Evolutionary conservation across 148 eudicot species (phyloP), one percentile per base, ranked within the genome.

Genomic region (Vaccinium myrtillus): DNA sequence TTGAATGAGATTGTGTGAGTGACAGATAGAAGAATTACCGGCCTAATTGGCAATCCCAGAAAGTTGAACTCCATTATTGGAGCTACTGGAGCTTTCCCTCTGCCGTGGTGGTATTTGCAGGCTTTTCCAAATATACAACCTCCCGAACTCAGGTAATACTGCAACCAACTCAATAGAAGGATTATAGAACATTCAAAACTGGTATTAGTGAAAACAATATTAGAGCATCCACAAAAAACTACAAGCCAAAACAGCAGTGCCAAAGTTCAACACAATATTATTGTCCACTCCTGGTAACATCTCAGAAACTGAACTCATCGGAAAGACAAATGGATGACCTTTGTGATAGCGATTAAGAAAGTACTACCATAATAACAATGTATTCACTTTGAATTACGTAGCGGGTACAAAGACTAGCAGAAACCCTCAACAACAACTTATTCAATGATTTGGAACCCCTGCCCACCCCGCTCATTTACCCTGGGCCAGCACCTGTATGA

Each of bases 41-140:
- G 89, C 76, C 98, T 94, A 86, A 95, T 91, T 54, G 98, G 97
- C 86, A 95, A 85, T 51, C 98, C 94, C 87, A 94, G 80, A 89
- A 88, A 94, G 90, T 95, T 95, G 59, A 92, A 85, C 83, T 92
- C 92, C 48, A 63, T 73, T 55, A 79, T 58, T 10, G 90, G 87
- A 81, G 90, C 77, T 14, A 74, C 50, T 74, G 70, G 65, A 82
- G 70, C 25, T 89, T 84, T 92, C 48, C 80, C 90, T 83, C 85
- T 88, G 86, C 85, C 86, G 82, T 95, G 98, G 82, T 80, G 92
- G 86, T 74, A 95, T 88, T 87, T 92, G 86, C 98, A 95, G 79
- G 94, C 87, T 54, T 87, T 89, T 74, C 98, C 97, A 87, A 59
- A 87, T 84, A 89, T 94, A 79, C 97, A 95, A 10, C 97, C 97